Conservation (phyloP, 192 early-diverging fungal species). For the Umbelopsis isabellina region DNA sequence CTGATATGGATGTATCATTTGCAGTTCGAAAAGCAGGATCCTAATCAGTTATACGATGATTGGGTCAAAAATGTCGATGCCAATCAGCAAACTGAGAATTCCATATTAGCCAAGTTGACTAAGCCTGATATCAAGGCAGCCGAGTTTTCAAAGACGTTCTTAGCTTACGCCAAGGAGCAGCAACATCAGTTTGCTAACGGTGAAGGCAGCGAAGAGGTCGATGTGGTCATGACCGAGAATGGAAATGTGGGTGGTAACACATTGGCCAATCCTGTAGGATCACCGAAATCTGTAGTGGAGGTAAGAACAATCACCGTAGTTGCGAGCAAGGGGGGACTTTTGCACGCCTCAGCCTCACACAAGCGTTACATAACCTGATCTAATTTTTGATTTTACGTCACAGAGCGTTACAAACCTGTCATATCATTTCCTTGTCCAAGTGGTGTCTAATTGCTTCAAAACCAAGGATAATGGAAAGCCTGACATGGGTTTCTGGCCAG, state of each 20-base stretch:
- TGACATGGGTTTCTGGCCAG: conserved; percentile 45
- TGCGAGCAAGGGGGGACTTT: neutral
- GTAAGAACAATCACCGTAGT: conserved; percentile 26
- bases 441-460: conserved; percentile 41
- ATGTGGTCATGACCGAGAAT: conserved; percentile 3
- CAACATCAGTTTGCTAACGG: no score
- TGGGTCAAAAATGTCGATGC: conserved; percentile 30
- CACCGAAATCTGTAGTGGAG: conserved; percentile 29
- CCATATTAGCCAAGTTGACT: conserved; percentile 27
- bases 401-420: conserved; percentile 43
- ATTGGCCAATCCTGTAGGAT: neutral
- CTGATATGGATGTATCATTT: neutral
- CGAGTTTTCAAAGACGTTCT: conserved; percentile 42
- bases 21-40: neutral
- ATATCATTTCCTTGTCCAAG: conserved; percentile 40
- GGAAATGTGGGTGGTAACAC: conserved; percentile 13
- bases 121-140: conserved; percentile 22
- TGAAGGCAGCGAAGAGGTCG: neutral
- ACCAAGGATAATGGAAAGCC: conserved; percentile 34
- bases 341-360: no score
- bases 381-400: neutral
- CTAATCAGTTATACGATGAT: conserved; percentile 13
- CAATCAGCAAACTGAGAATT: conserved; percentile 34
- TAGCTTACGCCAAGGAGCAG: conserved; percentile 31
- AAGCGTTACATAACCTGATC: neutral